Evolutionary conservation across 2,329 filamentous ascomycete species (phyloP).

Genomic region (Huntiella omanensis): DNA sequence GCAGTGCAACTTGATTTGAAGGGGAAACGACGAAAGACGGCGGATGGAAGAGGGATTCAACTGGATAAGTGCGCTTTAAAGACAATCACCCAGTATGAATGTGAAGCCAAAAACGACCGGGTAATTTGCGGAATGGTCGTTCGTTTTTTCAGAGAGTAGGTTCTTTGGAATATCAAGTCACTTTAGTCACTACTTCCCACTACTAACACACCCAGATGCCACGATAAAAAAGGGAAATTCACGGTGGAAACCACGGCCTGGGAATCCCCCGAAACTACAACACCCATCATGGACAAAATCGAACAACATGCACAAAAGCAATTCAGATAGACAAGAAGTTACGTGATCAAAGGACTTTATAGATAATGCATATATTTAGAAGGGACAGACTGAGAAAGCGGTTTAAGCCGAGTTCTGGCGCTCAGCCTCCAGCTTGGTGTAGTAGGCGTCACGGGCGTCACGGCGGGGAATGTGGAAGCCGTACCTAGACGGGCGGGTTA

Average conservation of each 20-base stretch:
- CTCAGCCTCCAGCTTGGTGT: conserved; percentile 38
- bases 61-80: conserved; percentile 36
- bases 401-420: conserved; percentile 22
- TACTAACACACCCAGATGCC: conserved; percentile 27
- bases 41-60: conserved; percentile 22
- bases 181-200: neutral
- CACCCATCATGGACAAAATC: conserved; percentile 10
- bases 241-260: conserved; percentile 45
- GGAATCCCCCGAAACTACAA: conserved; percentile 23
- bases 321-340: neutral
- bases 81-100: conserved; percentile 42
- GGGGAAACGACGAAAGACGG: conserved; percentile 31
- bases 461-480: conserved; percentile 44
- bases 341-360: neutral
- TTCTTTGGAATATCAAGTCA: conserved; percentile 2
- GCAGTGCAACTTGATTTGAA: conserved; percentile 29
- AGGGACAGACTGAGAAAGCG: neutral
- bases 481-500: conserved; percentile 28
- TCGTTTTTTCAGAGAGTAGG: conserved; percentile 41
- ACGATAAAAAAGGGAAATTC: conserved; percentile 36
- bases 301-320: conserved; percentile 7
- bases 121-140: conserved; percentile 38
- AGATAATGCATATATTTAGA: conserved; percentile 2
- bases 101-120: conserved; percentile 28
- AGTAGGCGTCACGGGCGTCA: conserved; percentile 37